Percentiles rank a stretch among this genome's conserved stretches.
Evolutionary conservation across 305 asterid genomes (phyloP).

Genomic region (Solanum hybrid): DNA sequence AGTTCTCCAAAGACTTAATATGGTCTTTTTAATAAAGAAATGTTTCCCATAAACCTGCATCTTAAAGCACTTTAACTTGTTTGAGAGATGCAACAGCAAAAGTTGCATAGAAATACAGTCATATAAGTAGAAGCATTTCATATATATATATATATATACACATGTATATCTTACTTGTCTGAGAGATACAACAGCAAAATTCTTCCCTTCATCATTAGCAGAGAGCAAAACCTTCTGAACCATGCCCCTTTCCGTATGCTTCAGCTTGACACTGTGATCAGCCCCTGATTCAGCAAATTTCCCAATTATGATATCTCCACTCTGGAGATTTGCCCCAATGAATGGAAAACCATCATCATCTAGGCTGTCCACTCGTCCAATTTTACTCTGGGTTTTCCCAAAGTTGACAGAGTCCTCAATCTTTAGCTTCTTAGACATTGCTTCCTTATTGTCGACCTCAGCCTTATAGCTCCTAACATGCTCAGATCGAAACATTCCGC

Average conservation of each 20-base stretch:
- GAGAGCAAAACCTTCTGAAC: slow-evolving; percentile 85
- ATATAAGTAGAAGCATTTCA: background rate
- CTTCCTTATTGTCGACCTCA: slow-evolving; percentile 58
- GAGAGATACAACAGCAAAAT: slow-evolving; percentile 72
- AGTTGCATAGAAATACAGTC: background rate
- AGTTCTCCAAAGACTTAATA: background rate
- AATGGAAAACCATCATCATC: slow-evolving; percentile 96
- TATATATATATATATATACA: background rate
- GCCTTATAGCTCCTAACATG: slow-evolving; percentile 81
- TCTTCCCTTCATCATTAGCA: slow-evolving; percentile 81
- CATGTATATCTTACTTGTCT: slow-evolving; percentile 54
- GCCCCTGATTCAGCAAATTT: slow-evolving; percentile 70
- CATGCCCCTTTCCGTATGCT: slow-evolving; percentile 93
- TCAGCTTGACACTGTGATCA: slow-evolving; percentile 83
- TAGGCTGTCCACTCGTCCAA: slow-evolving; percentile 79
- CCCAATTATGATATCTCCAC: slow-evolving; percentile 83
- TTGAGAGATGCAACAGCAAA: background rate
- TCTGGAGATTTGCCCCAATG: slow-evolving; percentile 82
- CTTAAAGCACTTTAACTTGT: background rate
- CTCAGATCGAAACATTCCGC: slow-evolving; percentile 89
- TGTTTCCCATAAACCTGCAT: background rate
- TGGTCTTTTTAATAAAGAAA: background rate
- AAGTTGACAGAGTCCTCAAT: slow-evolving; percentile 52
- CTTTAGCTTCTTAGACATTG: slow-evolving; percentile 34
- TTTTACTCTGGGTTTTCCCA: slow-evolving; percentile 76